Conservation (phyloP, 2,329 filamentous ascomycete species). For the Ceratocystis eucalypticola region DNA sequence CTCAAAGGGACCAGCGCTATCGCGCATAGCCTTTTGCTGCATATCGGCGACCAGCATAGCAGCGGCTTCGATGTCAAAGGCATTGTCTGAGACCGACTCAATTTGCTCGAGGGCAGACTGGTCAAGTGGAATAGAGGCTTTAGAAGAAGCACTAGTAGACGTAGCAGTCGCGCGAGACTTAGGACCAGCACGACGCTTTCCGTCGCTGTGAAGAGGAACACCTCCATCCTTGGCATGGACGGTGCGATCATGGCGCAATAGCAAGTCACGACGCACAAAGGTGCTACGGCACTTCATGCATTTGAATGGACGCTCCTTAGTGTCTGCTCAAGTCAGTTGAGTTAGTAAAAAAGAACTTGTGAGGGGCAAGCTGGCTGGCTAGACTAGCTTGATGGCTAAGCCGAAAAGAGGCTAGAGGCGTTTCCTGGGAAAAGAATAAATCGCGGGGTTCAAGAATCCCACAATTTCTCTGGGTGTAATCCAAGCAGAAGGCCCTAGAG, state of each 20-base stretch:
- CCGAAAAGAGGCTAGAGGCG: background rate
- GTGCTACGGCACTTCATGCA: conserved; percentile 97
- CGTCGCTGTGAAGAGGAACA: conserved; percentile 82
- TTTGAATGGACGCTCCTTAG: conserved; percentile 97
- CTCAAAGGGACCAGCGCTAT: conserved; percentile 43
- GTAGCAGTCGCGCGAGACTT: conserved; percentile 43
- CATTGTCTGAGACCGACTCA: conserved; percentile 67
- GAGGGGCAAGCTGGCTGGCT: background rate
- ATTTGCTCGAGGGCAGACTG: conserved; percentile 82
- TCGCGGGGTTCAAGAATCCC: background rate
- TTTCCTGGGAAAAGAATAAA: conserved; percentile 1
- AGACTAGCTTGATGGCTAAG: conserved; percentile 6
- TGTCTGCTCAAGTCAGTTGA: conserved; percentile 45
- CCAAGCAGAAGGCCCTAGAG: conserved; percentile 6
- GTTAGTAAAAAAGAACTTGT: conserved; percentile 18
- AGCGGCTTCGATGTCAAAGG: conserved; percentile 92
- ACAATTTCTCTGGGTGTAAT: background rate
- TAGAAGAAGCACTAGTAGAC: conserved; percentile 48
- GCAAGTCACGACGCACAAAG: conserved; percentile 90
- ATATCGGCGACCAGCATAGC: conserved; percentile 98
- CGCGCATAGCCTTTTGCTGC: conserved; percentile 74
- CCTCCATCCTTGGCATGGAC: conserved; percentile 98
- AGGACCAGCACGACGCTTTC: conserved; percentile 65
- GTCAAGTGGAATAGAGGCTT: conserved; percentile 69
- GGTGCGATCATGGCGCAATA: conserved; percentile 92